Base-by-base conservation (phyloP, 495 filamentous ascomycete species). In the Neurospora intermedia region DNA sequence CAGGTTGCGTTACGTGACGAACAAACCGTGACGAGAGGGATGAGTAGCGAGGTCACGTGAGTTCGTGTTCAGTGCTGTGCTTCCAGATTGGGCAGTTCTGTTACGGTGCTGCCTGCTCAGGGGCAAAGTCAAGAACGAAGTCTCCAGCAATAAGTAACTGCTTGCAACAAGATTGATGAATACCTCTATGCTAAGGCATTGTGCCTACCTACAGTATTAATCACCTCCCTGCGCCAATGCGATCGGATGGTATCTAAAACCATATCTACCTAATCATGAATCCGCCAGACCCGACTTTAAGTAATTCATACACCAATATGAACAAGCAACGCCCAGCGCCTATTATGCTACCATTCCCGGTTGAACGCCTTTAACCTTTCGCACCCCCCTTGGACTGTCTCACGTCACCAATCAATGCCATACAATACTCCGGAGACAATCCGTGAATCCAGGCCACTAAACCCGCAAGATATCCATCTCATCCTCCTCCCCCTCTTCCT, bases 381-480 rank as follows among this genome's bases (percentile, higher is more conserved):
- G 20, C 46, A 11, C 20, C 46, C 46, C 10, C 35, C 2, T 31
- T 31, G 27, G 27, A 31, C 35, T 38, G 35, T 38, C 35, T 38
- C 35, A 6, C 27, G 2, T 38, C 0, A 1, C 35, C 6, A 38
- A 6, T 38, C 35, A 6, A 38, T 38, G 27, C 18, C 54, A 62
- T 27, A 66, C 3, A 2, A 35, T 38, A 66, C 54, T 66, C 31
- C 54, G 6, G 27, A 66, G 2, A 66, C 54, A 66, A 66, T 35
- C 18, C 15, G 35, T 66, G 15, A 66, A 66, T 13, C 27, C 7
- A 38, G 27, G 54, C 54, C 54, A 66, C 54, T 66, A 82, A 35
- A 76, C 78, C 54, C 77, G 81, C 70, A 87, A 45, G 42, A 86
- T 83, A 74, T 85, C 78, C 81, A 87, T 82, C 75, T 87, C 86